phyloP scores from a whole-genome alignment of 2,329 filamentous ascomycete genomes.

The Fusarium sp. region DNA sequence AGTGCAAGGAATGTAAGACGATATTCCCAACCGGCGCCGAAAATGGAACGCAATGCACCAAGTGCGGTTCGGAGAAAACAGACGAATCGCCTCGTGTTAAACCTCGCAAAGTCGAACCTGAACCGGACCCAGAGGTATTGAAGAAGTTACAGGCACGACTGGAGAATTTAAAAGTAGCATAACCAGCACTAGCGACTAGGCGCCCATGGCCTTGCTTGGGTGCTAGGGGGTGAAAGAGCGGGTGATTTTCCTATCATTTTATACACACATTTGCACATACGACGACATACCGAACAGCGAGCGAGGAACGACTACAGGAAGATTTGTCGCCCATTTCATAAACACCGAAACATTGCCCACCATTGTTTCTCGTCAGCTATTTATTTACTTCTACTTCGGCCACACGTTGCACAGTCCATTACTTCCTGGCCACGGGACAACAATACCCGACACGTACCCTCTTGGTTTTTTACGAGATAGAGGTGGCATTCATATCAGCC shows the following conservation, averaged over 20 bases:
- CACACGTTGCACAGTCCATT: constrained; percentile 32
- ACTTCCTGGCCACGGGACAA: constrained; percentile 13
- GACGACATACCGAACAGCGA: constrained; percentile 29
- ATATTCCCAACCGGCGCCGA: constrained; percentile 65
- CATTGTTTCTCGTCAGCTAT: constrained; percentile 22
- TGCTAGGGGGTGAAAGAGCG: constrained; percentile 37
- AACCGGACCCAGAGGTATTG: constrained; percentile 71
- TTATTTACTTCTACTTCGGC: constrained; percentile 35
- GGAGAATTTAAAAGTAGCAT: constrained; percentile 56
- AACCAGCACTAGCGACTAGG: constrained; percentile 11
- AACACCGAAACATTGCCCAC: constrained; percentile 27
- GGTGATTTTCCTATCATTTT: constrained; percentile 40
- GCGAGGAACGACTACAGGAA: constrained; percentile 22
- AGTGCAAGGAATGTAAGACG: constrained; percentile 72
- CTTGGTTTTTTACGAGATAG: constrained; percentile 33
- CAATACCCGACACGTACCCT: constrained; percentile 27
- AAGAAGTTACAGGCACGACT: constrained; percentile 68
- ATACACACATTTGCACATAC: constrained; percentile 17
- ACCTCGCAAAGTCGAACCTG: constrained; percentile 70
- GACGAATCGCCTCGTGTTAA: constrained; percentile 68
- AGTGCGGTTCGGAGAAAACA: constrained; percentile 72
- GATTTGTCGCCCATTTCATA: constrained; percentile 15
- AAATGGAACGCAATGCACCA: constrained; percentile 66
- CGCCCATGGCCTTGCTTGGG: constrained; percentile 1
- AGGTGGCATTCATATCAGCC: constrained; percentile 21